A percentile compares a stretch with the other conserved stretches of the same genome.
Evolutionary conservation across 768 basidiomycete genomes (phyloP).

Genomic region (Calvatia gigantea): DNA sequence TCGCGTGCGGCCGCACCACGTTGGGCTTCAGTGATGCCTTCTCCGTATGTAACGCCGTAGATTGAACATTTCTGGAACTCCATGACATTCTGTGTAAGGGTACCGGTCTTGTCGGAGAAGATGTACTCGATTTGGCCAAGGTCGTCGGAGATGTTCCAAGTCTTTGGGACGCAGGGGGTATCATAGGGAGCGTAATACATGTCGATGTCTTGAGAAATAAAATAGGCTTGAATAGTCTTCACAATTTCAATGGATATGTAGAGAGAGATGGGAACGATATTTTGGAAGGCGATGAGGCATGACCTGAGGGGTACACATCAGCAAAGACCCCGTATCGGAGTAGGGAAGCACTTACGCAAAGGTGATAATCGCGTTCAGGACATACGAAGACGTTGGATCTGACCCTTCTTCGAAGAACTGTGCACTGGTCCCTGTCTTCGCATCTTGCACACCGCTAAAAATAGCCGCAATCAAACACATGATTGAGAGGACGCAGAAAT

Average conservation of each 20-base stretch:
- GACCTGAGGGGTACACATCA: slow-evolving; percentile 46
- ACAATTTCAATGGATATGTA: slow-evolving; percentile 98
- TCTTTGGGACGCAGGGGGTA: slow-evolving; percentile 90
- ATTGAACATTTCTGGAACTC: slow-evolving; percentile 97
- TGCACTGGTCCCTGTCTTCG: slow-evolving; percentile 57
- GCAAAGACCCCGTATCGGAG: not conserved
- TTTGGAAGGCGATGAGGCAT: slow-evolving; percentile 94
- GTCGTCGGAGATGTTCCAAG: slow-evolving; percentile 98
- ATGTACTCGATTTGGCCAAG: slow-evolving; percentile 97
- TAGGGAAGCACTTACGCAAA: slow-evolving; percentile 67
- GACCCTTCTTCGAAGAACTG: slow-evolving; percentile 67
- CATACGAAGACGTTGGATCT: slow-evolving; percentile 55
- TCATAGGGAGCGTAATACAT: slow-evolving; percentile 93
- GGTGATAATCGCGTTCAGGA: slow-evolving; percentile 80
- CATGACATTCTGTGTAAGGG: slow-evolving; percentile 98
- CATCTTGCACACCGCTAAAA: slow-evolving; percentile 70
- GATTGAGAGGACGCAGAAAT: slow-evolving; percentile 72
- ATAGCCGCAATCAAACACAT: slow-evolving; percentile 80
- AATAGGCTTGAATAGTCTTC: slow-evolving; percentile 96
- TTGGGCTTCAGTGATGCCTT: slow-evolving; percentile 94
- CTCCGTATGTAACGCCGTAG: slow-evolving; percentile 81
- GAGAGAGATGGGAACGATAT: slow-evolving; percentile 92
- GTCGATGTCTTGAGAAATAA: slow-evolving; percentile 93
- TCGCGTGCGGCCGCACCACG: slow-evolving; percentile 86
- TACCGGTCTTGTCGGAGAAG: slow-evolving; percentile 91